These are phyloP conservation scores for Arthrobotrys conoides DNA, from an alignment of 2,329 filamentous ascomycete genomes.

Conservation along the genomic window DNA sequence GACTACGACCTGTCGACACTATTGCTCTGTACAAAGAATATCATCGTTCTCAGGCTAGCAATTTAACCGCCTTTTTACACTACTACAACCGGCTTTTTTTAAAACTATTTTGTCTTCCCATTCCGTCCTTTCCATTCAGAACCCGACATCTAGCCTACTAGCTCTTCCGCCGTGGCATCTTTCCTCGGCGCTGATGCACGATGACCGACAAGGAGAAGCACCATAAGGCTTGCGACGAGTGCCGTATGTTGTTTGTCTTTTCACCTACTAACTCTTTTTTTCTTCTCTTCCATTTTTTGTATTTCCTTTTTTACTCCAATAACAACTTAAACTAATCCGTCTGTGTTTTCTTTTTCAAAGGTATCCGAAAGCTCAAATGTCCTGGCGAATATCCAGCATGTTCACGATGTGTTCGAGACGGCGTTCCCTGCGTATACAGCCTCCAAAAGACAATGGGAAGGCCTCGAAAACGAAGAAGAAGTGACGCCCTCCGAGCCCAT, in stretches of 20 bases:
- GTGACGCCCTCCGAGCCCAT: slow-evolving; percentile 51
- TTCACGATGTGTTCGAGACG: slow-evolving; percentile 73
- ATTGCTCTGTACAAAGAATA: not conserved
- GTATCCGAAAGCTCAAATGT: slow-evolving; percentile 76
- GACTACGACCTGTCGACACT: not conserved
- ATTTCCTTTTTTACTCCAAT: slow-evolving; percentile 1
- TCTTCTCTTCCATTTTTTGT: not conserved
- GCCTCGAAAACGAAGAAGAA: slow-evolving; percentile 72
- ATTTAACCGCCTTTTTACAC: not conserved
- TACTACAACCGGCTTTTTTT: slow-evolving; percentile 6
- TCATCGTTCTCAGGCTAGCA: not conserved
- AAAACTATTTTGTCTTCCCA: too few species aligned
- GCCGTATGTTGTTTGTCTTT: slow-evolving; percentile 70
- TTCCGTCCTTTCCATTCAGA: not conserved
- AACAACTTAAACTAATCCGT: slow-evolving; percentile 9
- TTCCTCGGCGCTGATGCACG: slow-evolving; percentile 28
- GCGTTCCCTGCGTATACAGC: slow-evolving; percentile 75
- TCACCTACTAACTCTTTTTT: not conserved
- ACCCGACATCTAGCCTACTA: not conserved
- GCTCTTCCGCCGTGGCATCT: slow-evolving; percentile 7
- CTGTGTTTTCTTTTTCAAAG: slow-evolving; percentile 66
- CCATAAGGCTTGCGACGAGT: slow-evolving; percentile 77
- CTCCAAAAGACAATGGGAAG: slow-evolving; percentile 78
- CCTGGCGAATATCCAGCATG: slow-evolving; percentile 76
- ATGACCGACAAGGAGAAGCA: slow-evolving; percentile 67